phyloP scores from a whole-genome alignment of 768 basidiomycete species.

The Rhodotorula kratochvilovae region DNA sequence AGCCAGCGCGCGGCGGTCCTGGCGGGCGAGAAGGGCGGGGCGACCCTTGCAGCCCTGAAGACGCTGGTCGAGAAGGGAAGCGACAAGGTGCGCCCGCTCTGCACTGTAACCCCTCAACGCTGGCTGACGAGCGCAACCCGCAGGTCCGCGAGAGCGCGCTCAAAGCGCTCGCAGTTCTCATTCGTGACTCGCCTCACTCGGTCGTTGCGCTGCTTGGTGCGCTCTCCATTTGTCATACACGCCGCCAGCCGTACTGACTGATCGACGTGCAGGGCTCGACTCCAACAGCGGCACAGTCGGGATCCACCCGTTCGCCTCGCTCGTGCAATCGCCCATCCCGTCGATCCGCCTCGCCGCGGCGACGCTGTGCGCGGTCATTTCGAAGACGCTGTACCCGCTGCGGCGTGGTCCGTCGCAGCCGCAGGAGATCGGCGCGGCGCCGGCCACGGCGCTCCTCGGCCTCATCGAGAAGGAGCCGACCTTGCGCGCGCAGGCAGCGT shows the following conservation, averaged over 20 bases:
- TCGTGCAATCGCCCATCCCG: slow-evolving; percentile 8
- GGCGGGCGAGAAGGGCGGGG: neutral
- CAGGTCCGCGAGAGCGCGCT: slow-evolving; percentile 28
- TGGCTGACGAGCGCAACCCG: too few species aligned
- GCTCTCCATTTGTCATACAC: neutral
- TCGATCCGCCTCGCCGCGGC: slow-evolving; percentile 21
- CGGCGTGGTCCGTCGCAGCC: fast-evolving
- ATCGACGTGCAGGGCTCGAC: neutral
- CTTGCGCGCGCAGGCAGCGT: slow-evolving; percentile 23
- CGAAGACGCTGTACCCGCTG: neutral
- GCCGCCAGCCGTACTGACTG: too few species aligned
- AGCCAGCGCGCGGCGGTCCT: slow-evolving; percentile 5
- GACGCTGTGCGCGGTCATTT: slow-evolving; percentile 1
- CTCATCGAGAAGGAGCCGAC: slow-evolving; percentile 22
- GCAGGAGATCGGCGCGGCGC: neutral
- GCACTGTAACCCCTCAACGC: too few species aligned
- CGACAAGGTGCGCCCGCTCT: slow-evolving; percentile 20
- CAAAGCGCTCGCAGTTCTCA: slow-evolving; percentile 12
- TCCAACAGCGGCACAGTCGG: neutral
- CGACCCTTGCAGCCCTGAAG: neutral
- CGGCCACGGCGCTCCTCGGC: slow-evolving; percentile 15
- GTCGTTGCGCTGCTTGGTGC: neutral
- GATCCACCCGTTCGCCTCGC: neutral
- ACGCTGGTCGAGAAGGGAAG: neutral
- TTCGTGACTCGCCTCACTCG: slow-evolving; percentile 1